Evolutionary conservation across 768 basidiomycete species (phyloP), one percentile per base, ranked within the genome.

Genomic region (Tricholoma sp.): DNA sequence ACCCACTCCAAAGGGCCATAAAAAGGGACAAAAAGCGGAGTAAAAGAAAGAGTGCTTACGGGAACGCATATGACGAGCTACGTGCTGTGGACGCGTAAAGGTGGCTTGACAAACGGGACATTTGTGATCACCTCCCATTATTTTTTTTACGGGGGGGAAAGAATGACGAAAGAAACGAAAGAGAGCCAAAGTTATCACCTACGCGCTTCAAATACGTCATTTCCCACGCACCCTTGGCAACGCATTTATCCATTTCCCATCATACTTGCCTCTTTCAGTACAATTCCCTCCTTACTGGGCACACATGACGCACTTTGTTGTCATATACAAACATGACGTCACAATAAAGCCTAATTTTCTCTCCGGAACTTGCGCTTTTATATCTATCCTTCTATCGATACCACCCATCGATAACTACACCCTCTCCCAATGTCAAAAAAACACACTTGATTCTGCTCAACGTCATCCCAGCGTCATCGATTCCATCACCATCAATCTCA

Each of bases 81-180:
- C 91, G 82, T 94, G 91, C 65, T 93, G 91, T 29, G 91, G 91
- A 52, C 91, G 80, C 20, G 91, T 94, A 62, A 94, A 94, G 0
- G 90, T 91, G 0, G 91, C 88, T 60, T 88, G 82, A 69, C 91
- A 94, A 11, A 93, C 90, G 15, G 91, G 85, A 68, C 91, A 93
- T 70, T 87, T 88, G 79, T 90, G 88, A 72, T 90, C 88, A 36
- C 88, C 88, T 58, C 80, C 89, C 88, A 90, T 90, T 50, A 58
- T 58, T 50, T 55, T 33, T n/a, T 33, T 37, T 55, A 36, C 45
- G 55, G 52, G 56, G 55, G 51, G 57, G 56, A 52, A 52, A 50
- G 33, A 42, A 8, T 33, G n/a, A 49, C 32, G 39, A 47, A 53
- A 53, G 51, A 24, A 24, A 52, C 52, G 51, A 57, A 47, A 52